A percentile compares a stretch with the other conserved stretches of the same genome.
Evolutionary conservation across 2,329 filamentous ascomycete genomes (phyloP).

Genomic region (Diaporthe ampelina): DNA sequence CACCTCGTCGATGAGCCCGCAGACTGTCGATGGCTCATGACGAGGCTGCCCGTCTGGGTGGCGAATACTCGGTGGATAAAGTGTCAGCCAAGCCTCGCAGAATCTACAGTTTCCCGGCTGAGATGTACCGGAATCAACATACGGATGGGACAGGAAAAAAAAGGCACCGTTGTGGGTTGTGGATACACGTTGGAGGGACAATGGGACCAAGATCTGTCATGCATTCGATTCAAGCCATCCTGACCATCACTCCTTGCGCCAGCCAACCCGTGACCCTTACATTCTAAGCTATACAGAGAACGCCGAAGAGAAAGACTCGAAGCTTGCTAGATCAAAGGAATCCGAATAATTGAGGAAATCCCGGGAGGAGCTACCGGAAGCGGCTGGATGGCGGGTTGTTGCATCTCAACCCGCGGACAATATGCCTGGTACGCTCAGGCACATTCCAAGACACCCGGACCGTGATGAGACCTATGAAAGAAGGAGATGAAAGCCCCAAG

Average conservation of each 20-base stretch:
- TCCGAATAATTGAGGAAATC: too few species aligned
- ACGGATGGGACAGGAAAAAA: background rate
- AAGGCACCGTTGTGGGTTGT: background rate
- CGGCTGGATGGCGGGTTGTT: background rate
- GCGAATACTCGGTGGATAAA: conserved; percentile 20
- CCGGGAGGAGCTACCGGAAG: background rate
- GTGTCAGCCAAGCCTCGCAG: conserved; percentile 20
- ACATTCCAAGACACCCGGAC: background rate
- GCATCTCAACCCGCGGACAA: too few species aligned
- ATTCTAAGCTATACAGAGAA: background rate
- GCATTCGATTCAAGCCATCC: conserved; percentile 5
- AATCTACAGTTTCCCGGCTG: background rate
- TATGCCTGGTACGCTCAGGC: background rate
- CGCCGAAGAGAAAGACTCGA: background rate
- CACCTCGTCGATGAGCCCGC: background rate
- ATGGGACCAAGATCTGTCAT: background rate
- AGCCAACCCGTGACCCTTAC: background rate
- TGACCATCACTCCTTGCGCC: background rate
- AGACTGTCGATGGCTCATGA: conserved; percentile 1
- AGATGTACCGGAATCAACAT: too few species aligned
- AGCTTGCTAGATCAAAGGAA: too few species aligned
- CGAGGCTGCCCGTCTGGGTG: conserved; percentile 10
- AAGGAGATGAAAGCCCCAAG: background rate
- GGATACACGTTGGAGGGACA: background rate
- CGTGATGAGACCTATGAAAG: background rate